These are phyloP conservation scores for Colletotrichum tropicicola DNA, from an alignment of 2,329 filamentous ascomycete species.

Conservation along the genomic window DNA sequence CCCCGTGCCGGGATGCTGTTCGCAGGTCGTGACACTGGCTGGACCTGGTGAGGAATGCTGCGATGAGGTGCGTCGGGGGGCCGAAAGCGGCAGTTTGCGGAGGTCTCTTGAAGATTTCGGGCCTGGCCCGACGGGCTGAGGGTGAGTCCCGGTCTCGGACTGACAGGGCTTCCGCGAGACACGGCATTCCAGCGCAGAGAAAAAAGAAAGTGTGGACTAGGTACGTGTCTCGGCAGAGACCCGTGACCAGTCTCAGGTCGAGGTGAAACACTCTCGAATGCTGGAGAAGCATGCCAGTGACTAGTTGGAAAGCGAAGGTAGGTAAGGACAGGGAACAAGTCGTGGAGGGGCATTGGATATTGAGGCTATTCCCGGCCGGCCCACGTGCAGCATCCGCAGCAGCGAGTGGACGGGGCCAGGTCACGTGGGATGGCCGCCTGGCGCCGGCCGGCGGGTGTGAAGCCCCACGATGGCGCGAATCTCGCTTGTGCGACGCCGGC, in stretches of 20 bases:
- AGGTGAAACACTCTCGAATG: background rate
- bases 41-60: background rate
- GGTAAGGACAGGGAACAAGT: background rate
- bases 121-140: background rate
- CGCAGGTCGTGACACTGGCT: background rate
- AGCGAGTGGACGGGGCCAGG: background rate
- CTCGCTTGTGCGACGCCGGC: background rate
- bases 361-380: slow-evolving; percentile 6
- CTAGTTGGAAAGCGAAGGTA: background rate
- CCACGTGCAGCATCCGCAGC: background rate
- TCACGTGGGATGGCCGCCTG: background rate
- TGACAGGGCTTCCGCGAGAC: slow-evolving; percentile 5
- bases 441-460: too few species aligned
- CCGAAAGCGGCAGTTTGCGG: background rate
- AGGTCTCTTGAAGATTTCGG: background rate
- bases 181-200: slow-evolving; percentile 18
- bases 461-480: too few species aligned
- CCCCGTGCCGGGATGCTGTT: background rate
- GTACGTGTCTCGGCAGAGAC: slow-evolving; percentile 14
- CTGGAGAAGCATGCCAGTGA: background rate
- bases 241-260: background rate
- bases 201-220: background rate
- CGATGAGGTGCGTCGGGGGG: background rate
- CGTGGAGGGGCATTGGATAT: too few species aligned
- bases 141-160: background rate